Base-by-base conservation (phyloP, 352 stramenopile genomes). In the Globisporangium nodosum region DNA sequence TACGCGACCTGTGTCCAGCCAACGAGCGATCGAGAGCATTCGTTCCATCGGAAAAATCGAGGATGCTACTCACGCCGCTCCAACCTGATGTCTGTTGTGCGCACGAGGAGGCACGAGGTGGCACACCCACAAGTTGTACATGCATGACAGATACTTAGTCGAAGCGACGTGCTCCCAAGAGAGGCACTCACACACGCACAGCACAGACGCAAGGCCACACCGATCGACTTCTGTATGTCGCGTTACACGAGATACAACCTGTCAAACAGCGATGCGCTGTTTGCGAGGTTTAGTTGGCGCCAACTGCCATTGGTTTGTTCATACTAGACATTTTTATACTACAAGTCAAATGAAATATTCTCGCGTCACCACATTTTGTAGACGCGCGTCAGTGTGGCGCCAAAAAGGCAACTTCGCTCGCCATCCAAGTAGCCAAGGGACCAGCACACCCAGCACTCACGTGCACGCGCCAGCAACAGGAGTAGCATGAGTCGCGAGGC, bases 401-500 rank as follows among this genome's bases (percentile, higher is more conserved):
- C 43, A 48, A 48, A n/a, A 48, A 20, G 20, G n/a, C 43, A 48
- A n/a, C 42, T 27, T 24, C 5, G 5, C 13, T 27, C 24, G 24
- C 24, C 24, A 27, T 27, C 24, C 24, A 27, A 27, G 24, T 27
- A 27, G 1, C 24, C 24, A 27, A 27, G 24, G 24, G 24, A 27
- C 24, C 24, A 27, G 24, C 24, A 27, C 24, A 27, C 24, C 24
- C 24, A 27, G 24, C 42, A 24, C 7, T n/a, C 15, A 12, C 42
- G 8, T 9, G 4, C 42, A 39, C 24, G 15, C 31, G 3, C 8
- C 31, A 55, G 15, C 37, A 58, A 12, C 5, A 54, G 15, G 8
- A 45, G 11, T 18, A 76, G 13, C 18, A 78, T 73, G 66, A 81
- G 69, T 52, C 66, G 71, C 27, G 69, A 75, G 49, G 69, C 63